Evolutionary conservation across 768 basidiomycete genomes (phyloP), one percentile per base, ranked within the genome.

Genomic region (Auricularia heimuer): DNA sequence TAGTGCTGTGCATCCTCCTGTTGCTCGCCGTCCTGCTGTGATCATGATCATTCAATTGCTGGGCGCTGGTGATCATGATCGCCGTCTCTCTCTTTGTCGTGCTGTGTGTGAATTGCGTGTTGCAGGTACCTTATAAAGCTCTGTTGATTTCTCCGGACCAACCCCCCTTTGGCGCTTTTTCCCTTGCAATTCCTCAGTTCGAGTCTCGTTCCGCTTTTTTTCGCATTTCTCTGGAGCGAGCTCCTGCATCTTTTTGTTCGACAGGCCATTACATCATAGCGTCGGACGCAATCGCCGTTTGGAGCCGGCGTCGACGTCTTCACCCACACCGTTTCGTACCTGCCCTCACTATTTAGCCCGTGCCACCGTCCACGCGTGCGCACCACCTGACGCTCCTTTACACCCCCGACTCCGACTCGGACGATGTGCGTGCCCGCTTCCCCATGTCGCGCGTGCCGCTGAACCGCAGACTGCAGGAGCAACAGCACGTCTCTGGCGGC

Each of bases 11-110:
- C 74, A 79, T 87, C 35, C 79, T 98, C 24, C 79, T 98, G 11
- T 74, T 94, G 37, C 83, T 86, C 4, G 91, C 94, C 54, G 89
- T 98, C 39, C 77, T 97, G 56, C 73, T 92, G 63, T 94, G 69
- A 73, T 60, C 47, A 51, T 51, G 18, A 51, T 29, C 29, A 29
- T 29, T 29, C 29, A 29, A 29, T 29, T 29, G 29, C 29, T 29
- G 29, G 29, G 29, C 29, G 29, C 29, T 29, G 29, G 29, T 51
- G 47, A 10, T 51, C 47, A 18, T 51, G 47, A 51, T 51, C 47
- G 14, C 47, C 47, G 18, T 18, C 18, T 18, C 6, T 10, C 44
- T 10, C 11, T 18, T 45, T 45, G 44, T 51, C 47, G 18, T 16
- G 18, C 18, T 51, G 47, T 51, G 21, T 18, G 14, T 12, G 18